These are phyloP conservation scores for Lavandula angustifolia DNA, from an alignment of 257 asterid genomes.

Conservation along the genomic window DNA sequence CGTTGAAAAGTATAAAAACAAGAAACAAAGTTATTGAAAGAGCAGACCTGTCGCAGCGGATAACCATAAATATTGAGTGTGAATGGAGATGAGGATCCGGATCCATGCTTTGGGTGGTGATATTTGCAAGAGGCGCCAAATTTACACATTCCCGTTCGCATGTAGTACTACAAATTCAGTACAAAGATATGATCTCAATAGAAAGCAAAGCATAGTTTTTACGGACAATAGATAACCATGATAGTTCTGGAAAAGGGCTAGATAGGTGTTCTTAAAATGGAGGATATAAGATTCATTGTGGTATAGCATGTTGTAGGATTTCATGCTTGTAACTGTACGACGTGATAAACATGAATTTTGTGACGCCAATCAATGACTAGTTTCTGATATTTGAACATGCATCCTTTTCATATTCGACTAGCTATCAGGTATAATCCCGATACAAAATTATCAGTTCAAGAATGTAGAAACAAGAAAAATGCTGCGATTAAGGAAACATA, in stretches of 20 bases:
- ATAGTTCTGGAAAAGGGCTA: background rate
- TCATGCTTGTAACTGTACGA: background rate
- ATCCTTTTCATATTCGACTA: conserved; percentile 25
- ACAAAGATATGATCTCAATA: conserved; percentile 27
- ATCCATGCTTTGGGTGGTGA: conserved; percentile 92
- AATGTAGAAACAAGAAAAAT: background rate
- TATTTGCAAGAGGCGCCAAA: conserved; percentile 95
- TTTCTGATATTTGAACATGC: conserved; percentile 2
- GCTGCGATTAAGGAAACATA: background rate
- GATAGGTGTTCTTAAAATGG: no score
- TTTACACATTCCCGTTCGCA: conserved; percentile 93
- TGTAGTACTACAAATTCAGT: conserved; percentile 66
- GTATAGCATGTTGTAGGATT: conserved; percentile 14
- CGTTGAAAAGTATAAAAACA: background rate
- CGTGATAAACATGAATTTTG: background rate
- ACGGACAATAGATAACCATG: no score
- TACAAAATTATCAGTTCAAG: no score
- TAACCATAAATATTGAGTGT: conserved; percentile 67
- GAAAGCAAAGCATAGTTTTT: no score
- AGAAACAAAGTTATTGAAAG: conserved; percentile 22
- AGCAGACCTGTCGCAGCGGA: conserved; percentile 83
- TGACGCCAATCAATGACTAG: background rate
- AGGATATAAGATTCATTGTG: conserved; percentile 6
- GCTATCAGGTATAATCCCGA: no score
- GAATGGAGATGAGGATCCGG: conserved; percentile 66